Evolutionary conservation across 1,139 yeast genomes (phyloP).

Genomic region (Pneumocystis wakefieldiae): DNA sequence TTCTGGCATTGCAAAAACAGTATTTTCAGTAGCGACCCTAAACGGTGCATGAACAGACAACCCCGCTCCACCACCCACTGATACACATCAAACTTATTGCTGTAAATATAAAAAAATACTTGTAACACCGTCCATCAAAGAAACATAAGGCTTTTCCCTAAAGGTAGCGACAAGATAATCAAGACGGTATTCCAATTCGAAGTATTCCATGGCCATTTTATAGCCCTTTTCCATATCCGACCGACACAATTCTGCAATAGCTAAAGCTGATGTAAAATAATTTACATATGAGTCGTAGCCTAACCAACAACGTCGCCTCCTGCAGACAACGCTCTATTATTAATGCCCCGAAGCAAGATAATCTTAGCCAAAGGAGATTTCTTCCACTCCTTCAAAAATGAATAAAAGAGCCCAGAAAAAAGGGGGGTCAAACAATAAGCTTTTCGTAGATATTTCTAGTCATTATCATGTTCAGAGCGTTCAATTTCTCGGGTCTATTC

Average conservation of each 20-base stretch:
- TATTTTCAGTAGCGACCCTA: slow-evolving; percentile 78
- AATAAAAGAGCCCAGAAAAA: background rate
- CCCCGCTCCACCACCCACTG: slow-evolving; percentile 97
- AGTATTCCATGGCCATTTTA: slow-evolving; percentile 42
- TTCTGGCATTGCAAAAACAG: slow-evolving; percentile 94
- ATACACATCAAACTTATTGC: background rate
- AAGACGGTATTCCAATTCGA: slow-evolving; percentile 66
- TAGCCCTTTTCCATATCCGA: slow-evolving; percentile 19
- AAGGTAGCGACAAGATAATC: slow-evolving; percentile 68
- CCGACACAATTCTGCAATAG: background rate
- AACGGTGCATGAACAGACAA: slow-evolving; percentile 85
- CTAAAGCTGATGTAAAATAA: background rate
- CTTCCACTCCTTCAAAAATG: slow-evolving; percentile 40
- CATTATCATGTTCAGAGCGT: slow-evolving; percentile 74
- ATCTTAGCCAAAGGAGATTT: slow-evolving; percentile 51
- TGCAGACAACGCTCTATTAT: slow-evolving; percentile 37
- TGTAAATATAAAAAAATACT: slow-evolving; percentile 3
- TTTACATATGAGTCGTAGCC: slow-evolving; percentile 27
- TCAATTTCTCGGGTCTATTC: slow-evolving; percentile 70
- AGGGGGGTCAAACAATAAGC: slow-evolving; percentile 26
- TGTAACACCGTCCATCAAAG: slow-evolving; percentile 81
- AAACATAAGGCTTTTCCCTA: slow-evolving; percentile 59
- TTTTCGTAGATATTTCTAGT: slow-evolving; percentile 60
- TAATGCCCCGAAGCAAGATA: slow-evolving; percentile 54
- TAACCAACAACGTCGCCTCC: slow-evolving; percentile 91